A percentile compares a stretch with the other conserved stretches of the same genome.
These are phyloP conservation scores for Lanmaoa rubissima DNA, from an alignment of 768 basidiomycete species.

Conservation along the genomic window DNA sequence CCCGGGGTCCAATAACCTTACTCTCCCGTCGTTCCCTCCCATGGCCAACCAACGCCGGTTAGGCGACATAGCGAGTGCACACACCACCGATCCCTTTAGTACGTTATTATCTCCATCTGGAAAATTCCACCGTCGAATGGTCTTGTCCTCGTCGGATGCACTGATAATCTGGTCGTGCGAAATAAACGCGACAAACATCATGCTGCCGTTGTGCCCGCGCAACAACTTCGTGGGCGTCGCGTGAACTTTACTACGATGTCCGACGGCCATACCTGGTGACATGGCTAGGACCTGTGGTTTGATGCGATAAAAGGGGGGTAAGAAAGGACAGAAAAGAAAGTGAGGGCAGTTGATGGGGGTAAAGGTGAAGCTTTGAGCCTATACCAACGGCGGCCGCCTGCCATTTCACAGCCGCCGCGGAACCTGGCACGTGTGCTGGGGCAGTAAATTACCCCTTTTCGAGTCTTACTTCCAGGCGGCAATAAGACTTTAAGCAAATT, in stretches of 20 bases:
- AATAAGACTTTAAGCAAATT: not conserved
- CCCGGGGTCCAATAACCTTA: conserved; percentile 8
- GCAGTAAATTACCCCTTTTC: not conserved
- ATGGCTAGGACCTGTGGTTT: not conserved
- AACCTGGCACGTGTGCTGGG: conserved; percentile 7
- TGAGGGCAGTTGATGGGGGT: not conserved
- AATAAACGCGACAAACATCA: conserved; percentile 18
- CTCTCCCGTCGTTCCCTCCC: conserved; percentile 16
- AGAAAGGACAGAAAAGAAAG: not conserved
- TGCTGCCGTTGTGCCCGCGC: conserved; percentile 11
- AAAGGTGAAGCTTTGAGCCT: not conserved
- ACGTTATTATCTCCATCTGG: not conserved
- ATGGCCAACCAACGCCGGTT: conserved; percentile 15
- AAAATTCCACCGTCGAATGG: conserved; percentile 19
- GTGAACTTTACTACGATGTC: not conserved
- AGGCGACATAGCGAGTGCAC: conserved; percentile 6
- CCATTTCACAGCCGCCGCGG: conserved; percentile 2
- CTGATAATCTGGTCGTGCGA: conserved; percentile 17
- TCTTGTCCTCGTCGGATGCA: conserved; percentile 17
- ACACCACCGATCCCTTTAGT: conserved; percentile 3
- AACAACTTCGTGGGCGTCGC: conserved; percentile 2
- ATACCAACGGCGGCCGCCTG: not conserved
- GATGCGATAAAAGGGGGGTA: not conserved
- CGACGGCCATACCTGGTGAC: not conserved
- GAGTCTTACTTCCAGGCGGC: not conserved